Percentiles rank a stretch among this genome's conserved stretches.
Evolutionary conservation across 2,329 filamentous ascomycete species (phyloP).

Genomic region (Exutisphaerella laricina): DNA sequence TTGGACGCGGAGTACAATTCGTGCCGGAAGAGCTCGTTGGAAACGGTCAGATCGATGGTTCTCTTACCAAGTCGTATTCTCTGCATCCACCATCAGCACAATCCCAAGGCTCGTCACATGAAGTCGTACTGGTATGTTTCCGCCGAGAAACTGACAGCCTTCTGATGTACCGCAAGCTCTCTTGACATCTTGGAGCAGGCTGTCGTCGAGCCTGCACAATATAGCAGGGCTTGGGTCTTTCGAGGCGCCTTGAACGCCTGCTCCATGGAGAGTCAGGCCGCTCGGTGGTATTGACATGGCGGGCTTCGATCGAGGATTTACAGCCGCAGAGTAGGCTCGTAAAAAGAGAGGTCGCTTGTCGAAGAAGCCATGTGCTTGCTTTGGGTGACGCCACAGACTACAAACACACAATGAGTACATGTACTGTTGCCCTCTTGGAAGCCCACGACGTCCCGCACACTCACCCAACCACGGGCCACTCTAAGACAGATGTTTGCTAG

Average conservation of each 20-base stretch:
- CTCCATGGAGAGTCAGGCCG: conserved; percentile 28
- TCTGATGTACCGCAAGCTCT: conserved; percentile 27
- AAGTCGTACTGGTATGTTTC: conserved; percentile 31
- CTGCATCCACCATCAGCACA: conserved; percentile 25
- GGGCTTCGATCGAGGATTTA: conserved; percentile 3
- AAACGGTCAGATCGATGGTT: conserved; percentile 50
- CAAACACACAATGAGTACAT: conserved; percentile 19
- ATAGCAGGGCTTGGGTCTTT: conserved; percentile 24
- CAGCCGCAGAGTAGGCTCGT: conserved; percentile 9
- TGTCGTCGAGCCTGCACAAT: conserved; percentile 29
- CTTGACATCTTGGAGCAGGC: conserved; percentile 31
- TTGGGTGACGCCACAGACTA: conserved; percentile 18
- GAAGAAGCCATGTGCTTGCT: conserved; percentile 23
- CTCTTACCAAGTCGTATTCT: conserved; percentile 55
- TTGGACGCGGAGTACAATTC: conserved; percentile 51
- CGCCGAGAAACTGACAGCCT: conserved; percentile 32
- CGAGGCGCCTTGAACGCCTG: no score
- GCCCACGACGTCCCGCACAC: conserved; percentile 15
- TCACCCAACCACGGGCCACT: conserved; percentile 15
- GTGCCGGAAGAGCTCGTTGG: conserved; percentile 49
- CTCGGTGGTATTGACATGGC: conserved; percentile 20
- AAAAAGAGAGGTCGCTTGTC: conserved; percentile 7
- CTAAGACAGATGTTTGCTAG: conserved; percentile 19
- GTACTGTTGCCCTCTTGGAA: conserved; percentile 6
- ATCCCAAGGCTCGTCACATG: neutral